Conservation (phyloP, 2,329 filamentous ascomycete genomes). For the Neobulgaria alba region DNA sequence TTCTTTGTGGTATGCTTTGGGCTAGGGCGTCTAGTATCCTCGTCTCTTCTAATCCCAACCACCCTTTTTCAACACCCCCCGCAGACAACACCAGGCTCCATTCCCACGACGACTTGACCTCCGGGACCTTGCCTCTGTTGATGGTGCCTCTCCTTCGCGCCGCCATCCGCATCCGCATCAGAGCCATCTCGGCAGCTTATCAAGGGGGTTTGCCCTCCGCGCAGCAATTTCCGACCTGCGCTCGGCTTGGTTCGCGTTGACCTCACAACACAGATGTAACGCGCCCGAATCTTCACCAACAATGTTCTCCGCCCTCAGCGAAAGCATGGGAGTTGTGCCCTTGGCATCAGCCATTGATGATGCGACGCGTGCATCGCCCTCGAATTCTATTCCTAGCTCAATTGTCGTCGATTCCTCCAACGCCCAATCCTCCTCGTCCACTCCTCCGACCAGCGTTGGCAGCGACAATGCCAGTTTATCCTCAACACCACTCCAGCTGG, state of each 20-base stretch:
- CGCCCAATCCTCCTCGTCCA: conserved; percentile 31
- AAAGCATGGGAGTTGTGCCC: conserved; percentile 16
- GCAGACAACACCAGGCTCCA: background rate
- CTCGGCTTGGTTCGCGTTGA: conserved; percentile 4
- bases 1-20: too few relatives aligned
- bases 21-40: too few relatives aligned
- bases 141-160: too few relatives aligned
- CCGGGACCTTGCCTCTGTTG: too few relatives aligned
- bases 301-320: conserved; percentile 20
- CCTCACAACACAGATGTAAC: conserved; percentile 3
- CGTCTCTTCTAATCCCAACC: background rate
- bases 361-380: conserved; percentile 20
- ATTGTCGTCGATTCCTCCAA: conserved; percentile 25
- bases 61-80: background rate
- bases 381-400: conserved; percentile 22
- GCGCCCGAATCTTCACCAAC: conserved; percentile 5
- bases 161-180: too few relatives aligned
- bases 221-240: background rate
- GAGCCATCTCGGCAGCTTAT: too few relatives aligned
- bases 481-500: conserved; percentile 33
- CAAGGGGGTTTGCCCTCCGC: too few relatives aligned
- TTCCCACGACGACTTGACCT: too few relatives aligned
- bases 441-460: conserved; percentile 58
- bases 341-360: conserved; percentile 8
- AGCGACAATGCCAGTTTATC: conserved; percentile 53